These are phyloP conservation scores for Bocquillonia castaneifolia DNA, from an alignment of 441 rosid genomes.

Conservation along the genomic window DNA sequence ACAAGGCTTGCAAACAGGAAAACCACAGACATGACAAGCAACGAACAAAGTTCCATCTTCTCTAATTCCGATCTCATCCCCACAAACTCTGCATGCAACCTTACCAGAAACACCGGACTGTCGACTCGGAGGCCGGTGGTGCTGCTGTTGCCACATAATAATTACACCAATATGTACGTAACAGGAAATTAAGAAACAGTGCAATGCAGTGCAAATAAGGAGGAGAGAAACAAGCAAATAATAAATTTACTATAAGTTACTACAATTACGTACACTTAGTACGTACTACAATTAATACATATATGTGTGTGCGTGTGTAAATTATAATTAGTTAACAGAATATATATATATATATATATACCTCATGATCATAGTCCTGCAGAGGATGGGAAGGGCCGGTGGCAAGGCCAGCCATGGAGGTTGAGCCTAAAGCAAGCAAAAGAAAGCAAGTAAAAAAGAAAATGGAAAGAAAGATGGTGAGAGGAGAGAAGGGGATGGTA, in stretches of 20 bases:
- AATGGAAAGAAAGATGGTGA: conserved; percentile 15
- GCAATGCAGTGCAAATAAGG: neutral
- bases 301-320: too few species aligned
- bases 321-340: too few species aligned
- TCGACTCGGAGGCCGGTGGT: conserved; percentile 38
- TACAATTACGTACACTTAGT: neutral
- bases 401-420: conserved; percentile 52
- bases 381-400: conserved; percentile 32
- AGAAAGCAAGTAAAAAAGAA: neutral
- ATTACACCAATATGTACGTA: neutral
- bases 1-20: conserved; percentile 80
- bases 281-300: neutral
- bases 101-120: conserved; percentile 36
- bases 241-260: neutral
- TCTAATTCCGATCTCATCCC: conserved; percentile 52
- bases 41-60: conserved; percentile 58
- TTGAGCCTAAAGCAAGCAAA: conserved; percentile 35
- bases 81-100: conserved; percentile 54
- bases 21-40: conserved; percentile 68
- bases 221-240: neutral
- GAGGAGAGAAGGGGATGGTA: conserved; percentile 20
- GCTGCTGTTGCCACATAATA: conserved; percentile 29
- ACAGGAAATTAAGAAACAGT: conserved; percentile 2
- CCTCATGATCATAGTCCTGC: conserved; percentile 32
- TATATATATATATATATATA: neutral